Base-by-base conservation (phyloP, 148 eudicot genomes). In the Persicaria tinctoria region DNA sequence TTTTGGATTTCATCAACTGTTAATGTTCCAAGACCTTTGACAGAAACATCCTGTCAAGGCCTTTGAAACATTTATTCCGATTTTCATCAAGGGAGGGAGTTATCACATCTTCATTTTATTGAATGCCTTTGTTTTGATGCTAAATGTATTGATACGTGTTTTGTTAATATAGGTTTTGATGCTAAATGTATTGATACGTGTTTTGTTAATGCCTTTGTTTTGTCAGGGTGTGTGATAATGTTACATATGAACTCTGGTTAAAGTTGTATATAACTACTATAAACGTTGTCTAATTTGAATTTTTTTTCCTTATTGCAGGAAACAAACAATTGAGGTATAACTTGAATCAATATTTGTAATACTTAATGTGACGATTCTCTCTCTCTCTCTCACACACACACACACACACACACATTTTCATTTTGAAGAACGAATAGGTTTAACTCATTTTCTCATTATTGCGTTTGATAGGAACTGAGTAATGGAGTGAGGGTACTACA, bases 261-360 rank as follows among this genome's bases (percentile, higher is more conserved):
- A 13, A 57, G 7, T 20, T 47, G 41, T 56, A 12, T 76, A 20
- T 47, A 6, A 6, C 23, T 20, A 20, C 23, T 20, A 12, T 62
- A 18, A 17, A 55, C 59, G 44, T 55, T 53, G 38, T 68, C 73
- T 20, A 69, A 75, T 49, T 8, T 73, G 73, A 45, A 14, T 14
- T 53, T 45, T 23, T 78, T 45, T 54, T 79, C 77, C 76, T 38
- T 20, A 20, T 80, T 91, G 89, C 92, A 90, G 96, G 75, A 71
- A 82, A 73, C 89, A 86, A 74, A 82, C 90, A 69, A 81, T 82
- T 51, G 96, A 90, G 92, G 96, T 88, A 79, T 23, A 41, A 13
- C 17, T 44, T 11, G 0, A 17, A 51, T 17, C 23, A 20, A 20
- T 20, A 20, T 20, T 20, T 20, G 23, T 20, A 20, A 20, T 20